A percentile compares a stretch with the other conserved stretches of the same genome.
phyloP scores from a whole-genome alignment of 331 rosid genomes.

The Stylosanthes scabra region DNA sequence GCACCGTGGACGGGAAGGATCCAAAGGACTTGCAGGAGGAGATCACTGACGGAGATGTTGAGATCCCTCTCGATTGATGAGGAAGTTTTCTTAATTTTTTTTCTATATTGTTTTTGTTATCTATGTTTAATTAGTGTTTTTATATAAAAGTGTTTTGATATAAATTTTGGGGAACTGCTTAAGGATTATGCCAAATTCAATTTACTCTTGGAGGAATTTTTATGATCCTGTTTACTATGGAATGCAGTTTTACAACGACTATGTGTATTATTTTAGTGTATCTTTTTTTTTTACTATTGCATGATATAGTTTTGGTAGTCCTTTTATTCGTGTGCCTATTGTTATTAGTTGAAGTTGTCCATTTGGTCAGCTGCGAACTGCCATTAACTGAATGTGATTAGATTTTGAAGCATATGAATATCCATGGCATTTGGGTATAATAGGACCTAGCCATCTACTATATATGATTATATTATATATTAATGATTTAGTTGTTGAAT shows the following conservation, averaged over 20 bases:
- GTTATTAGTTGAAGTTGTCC: neutral
- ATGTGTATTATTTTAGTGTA: neutral
- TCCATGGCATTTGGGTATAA: too few relatives aligned
- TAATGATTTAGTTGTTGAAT: too few relatives aligned
- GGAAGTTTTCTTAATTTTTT: constrained; percentile 1
- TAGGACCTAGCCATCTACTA: too few relatives aligned
- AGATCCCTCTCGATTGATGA: constrained; percentile 68
- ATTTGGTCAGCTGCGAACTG: too few relatives aligned
- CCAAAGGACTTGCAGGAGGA: constrained; percentile 86
- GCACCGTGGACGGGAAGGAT: constrained; percentile 77
- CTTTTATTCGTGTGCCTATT: neutral
- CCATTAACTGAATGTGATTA: too few relatives aligned
- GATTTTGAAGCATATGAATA: too few relatives aligned
- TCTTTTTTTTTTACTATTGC: neutral
- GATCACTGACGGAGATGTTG: constrained; percentile 73
- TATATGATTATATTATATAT: too few relatives aligned
- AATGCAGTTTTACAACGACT: neutral
- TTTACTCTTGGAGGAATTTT: constrained; percentile 32
- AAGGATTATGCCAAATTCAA: too few relatives aligned
- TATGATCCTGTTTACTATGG: constrained; percentile 28
- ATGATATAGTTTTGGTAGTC: neutral
- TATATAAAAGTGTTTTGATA: neutral
- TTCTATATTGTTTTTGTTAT: neutral
- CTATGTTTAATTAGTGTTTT: constrained; percentile 2
- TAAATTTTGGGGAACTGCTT: constrained; percentile 22